phyloP scores from a whole-genome alignment of 2,329 filamentous ascomycete genomes.

The Xylariaceae sp. region DNA sequence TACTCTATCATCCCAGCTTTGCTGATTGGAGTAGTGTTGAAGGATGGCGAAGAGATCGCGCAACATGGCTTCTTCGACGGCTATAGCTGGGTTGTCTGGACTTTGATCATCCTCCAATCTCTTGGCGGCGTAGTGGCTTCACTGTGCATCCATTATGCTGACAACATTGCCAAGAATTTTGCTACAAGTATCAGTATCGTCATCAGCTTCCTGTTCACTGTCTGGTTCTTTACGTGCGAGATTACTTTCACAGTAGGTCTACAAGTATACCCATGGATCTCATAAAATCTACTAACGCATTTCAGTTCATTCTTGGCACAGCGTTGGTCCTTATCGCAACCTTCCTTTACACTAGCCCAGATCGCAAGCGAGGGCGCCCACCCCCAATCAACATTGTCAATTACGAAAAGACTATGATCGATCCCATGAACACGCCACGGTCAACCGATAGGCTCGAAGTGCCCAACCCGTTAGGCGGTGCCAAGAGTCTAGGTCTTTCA shows the following conservation, averaged over 20 bases:
- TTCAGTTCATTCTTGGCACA: conserved; percentile 82
- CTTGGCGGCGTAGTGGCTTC: conserved; percentile 84
- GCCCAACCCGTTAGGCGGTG: conserved; percentile 40
- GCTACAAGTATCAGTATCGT: conserved; percentile 92
- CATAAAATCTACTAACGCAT: conserved; percentile 10
- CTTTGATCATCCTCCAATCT: conserved; percentile 82
- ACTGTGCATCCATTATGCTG: conserved; percentile 80
- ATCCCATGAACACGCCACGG: conserved; percentile 46
- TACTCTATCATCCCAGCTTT: conserved; percentile 92
- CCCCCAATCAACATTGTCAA: conserved; percentile 72
- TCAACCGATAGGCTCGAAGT: conserved; percentile 40
- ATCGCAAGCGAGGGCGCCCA: conserved; percentile 66
- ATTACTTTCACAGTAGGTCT: conserved; percentile 73
- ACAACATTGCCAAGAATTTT: conserved; percentile 94
- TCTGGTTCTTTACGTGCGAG: conserved; percentile 83
- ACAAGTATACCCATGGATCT: neutral
- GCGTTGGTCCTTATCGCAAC: conserved; percentile 79
- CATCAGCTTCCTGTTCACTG: conserved; percentile 82
- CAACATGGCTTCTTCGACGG: conserved; percentile 91
- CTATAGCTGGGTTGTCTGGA: conserved; percentile 92
- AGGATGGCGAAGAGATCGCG: conserved; percentile 83
- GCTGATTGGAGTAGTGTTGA: conserved; percentile 83
- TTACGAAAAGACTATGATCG: conserved; percentile 77
- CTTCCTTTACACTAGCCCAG: conserved; percentile 79
- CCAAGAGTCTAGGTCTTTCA: conserved; percentile 41